phyloP scores from a whole-genome alignment of 495 filamentous ascomycete species.

The Aspergillus haitiensis region DNA sequence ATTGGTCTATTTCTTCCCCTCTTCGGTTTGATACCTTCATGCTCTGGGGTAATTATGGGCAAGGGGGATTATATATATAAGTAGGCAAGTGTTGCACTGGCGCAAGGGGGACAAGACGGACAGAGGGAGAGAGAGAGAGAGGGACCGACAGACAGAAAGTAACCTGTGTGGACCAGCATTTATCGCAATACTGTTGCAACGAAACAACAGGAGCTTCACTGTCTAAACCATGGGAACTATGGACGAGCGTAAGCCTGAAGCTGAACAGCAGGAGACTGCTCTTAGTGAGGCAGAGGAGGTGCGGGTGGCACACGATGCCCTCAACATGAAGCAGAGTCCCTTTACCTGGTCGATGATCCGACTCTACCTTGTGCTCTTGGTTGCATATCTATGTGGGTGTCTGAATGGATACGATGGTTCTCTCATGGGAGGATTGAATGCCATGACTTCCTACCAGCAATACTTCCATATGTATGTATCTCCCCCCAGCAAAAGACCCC shows the following conservation, averaged over 20 bases:
- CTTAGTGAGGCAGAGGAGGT: constrained; percentile 5
- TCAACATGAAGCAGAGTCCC: constrained; percentile 21
- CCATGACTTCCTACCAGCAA: constrained; percentile 35
- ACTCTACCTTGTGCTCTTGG: constrained; percentile 22
- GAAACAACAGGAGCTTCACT: too few species aligned
- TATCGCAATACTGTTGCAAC: too few species aligned
- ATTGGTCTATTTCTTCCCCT: neutral
- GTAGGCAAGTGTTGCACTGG: neutral
- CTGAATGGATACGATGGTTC: constrained; percentile 54
- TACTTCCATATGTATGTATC: constrained; percentile 40
- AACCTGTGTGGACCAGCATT: too few species aligned
- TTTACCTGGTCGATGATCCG: constrained; percentile 26
- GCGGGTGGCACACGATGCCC: constrained; percentile 14
- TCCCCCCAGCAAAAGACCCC: neutral
- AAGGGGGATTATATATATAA: constrained; percentile 9
- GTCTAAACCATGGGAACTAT: too few species aligned
- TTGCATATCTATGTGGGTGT: constrained; percentile 27
- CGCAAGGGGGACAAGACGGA: neutral
- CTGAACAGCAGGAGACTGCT: neutral
- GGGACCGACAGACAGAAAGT: too few species aligned
- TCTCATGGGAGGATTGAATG: constrained; percentile 46
- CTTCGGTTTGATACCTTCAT: neutral
- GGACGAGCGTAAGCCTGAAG: neutral
- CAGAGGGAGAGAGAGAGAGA: too few species aligned
- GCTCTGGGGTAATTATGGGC: neutral